Conservation (phyloP, 1,284 basidiomycete species). For the Puccinia horiana region DNA sequence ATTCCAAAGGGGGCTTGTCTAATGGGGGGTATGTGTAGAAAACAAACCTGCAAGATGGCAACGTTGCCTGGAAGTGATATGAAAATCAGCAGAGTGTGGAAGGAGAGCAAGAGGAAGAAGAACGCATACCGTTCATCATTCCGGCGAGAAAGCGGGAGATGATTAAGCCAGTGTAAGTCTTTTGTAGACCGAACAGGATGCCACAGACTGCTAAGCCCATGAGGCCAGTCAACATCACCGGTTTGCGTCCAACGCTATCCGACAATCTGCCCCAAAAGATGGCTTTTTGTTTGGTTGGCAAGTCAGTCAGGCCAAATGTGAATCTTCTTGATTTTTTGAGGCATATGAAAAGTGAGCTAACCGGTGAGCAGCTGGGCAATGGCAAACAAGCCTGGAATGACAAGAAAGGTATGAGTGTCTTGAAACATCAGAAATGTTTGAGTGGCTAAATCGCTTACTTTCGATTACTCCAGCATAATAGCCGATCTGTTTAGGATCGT, state of each 20-base stretch:
- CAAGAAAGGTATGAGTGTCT: neutral
- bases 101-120: neutral
- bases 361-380: conserved; percentile 44
- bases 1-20: neutral
- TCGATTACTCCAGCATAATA: conserved; percentile 49
- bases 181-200: conserved; percentile 45
- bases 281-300: conserved; percentile 44
- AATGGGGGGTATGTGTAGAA: neutral
- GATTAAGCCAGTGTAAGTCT: conserved; percentile 37
- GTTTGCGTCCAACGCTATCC: conserved; percentile 51
- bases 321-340: neutral
- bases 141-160: conserved; percentile 38
- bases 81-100: neutral
- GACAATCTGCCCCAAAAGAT: conserved; percentile 52
- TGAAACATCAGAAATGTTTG: neutral
- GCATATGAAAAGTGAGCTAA: neutral
- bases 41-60: conserved; percentile 35
- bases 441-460: conserved; percentile 9
- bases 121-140: conserved; percentile 47
- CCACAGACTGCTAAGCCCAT: conserved; percentile 49
- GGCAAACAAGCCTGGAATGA: conserved; percentile 37
- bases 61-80: conserved; percentile 23
- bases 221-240: conserved; percentile 52
- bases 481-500: conserved; percentile 40
- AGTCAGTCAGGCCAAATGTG: neutral